Evolutionary conservation across 2,329 filamentous ascomycete genomes (phyloP).

Genomic region (Beauveria scarabaeidicola): DNA sequence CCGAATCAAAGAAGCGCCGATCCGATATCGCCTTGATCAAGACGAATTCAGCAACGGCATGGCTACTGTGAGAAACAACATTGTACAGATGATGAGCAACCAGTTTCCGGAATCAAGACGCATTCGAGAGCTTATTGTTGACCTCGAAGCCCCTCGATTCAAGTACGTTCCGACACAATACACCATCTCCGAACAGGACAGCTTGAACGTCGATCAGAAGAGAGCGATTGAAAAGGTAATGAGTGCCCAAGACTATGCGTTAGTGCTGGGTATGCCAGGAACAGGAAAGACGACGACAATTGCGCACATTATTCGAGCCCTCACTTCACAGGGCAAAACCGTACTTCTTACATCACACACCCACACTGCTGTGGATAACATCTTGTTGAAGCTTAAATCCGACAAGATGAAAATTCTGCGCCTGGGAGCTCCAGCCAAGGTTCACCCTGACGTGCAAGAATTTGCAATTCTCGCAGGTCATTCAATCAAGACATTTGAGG

Average conservation of each 20-base stretch:
- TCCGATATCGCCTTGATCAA: conserved; percentile 83
- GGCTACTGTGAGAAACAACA: conserved; percentile 87
- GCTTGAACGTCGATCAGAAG: conserved; percentile 80
- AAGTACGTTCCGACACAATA: conserved; percentile 57
- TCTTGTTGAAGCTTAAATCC: conserved; percentile 79
- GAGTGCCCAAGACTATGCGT: conserved; percentile 86
- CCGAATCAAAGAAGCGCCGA: conserved; percentile 43
- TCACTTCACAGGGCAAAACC: conserved; percentile 83
- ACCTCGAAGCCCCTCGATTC: conserved; percentile 66
- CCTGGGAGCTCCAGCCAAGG: conserved; percentile 75
- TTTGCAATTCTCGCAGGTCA: conserved; percentile 74
- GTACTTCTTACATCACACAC: conserved; percentile 93
- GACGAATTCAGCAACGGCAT: conserved; percentile 98
- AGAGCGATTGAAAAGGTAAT: conserved; percentile 89
- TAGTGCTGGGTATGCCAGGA: conserved; percentile 97
- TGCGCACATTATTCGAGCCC: conserved; percentile 86
- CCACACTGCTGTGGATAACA: conserved; percentile 96
- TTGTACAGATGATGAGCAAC: conserved; percentile 85
- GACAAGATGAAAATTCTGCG: conserved; percentile 73
- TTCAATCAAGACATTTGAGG: conserved; percentile 68
- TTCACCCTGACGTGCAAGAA: conserved; percentile 78
- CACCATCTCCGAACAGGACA: conserved; percentile 50
- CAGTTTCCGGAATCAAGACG: conserved; percentile 61
- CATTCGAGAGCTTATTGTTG: conserved; percentile 72
- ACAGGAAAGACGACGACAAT: conserved; percentile 98